These are phyloP conservation scores for Picea glauca DNA, from an alignment of 75 land plant species.

Conservation along the genomic window DNA sequence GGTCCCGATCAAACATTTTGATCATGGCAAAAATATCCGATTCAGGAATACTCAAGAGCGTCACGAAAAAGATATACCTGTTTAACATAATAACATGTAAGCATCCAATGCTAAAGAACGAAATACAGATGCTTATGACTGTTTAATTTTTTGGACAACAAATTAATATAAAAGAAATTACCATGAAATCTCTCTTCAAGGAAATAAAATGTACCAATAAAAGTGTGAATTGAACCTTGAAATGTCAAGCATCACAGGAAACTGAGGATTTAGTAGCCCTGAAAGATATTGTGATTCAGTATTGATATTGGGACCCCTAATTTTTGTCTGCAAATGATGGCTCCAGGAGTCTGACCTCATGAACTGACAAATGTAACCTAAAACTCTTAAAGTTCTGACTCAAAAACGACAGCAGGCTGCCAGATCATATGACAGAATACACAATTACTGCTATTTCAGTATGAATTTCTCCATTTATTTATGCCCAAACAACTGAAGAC, in stretches of 20 bases:
- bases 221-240: neutral
- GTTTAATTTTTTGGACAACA: neutral
- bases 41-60: conserved; percentile 89
- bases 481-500: too few relatives aligned
- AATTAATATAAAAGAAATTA: neutral
- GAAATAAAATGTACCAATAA: neutral
- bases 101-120: neutral
- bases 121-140: neutral
- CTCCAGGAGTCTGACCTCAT: neutral
- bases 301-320: neutral
- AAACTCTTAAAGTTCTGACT: neutral
- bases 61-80: conserved; percentile 92
- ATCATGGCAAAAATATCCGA: conserved; percentile 75
- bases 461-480: too few relatives aligned
- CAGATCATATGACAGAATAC: too few relatives aligned
- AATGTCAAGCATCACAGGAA: neutral
- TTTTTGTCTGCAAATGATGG: neutral
- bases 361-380: neutral
- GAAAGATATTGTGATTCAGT: neutral
- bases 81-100: conserved; percentile 8
- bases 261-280: neutral
- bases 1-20: conserved; percentile 86
- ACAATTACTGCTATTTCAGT: too few relatives aligned
- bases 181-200: neutral
- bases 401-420: neutral